Conservation (phyloP, 176 grass and related monocot genomes). For the Bonia amplexicaulis region DNA sequence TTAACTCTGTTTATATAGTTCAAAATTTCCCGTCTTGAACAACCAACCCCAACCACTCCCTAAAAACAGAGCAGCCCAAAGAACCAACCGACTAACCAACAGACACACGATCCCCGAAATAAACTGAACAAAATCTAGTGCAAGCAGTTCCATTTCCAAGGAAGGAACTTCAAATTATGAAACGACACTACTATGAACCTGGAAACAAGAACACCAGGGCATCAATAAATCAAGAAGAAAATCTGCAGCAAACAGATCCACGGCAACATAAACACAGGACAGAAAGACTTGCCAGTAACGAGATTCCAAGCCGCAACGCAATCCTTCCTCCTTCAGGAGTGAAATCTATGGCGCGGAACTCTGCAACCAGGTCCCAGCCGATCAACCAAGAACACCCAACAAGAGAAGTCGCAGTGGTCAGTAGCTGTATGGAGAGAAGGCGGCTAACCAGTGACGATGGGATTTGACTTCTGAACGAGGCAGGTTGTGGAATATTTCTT, state of each 20-base stretch:
- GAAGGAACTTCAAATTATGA: background rate
- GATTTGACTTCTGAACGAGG: conserved; percentile 21
- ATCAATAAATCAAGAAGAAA: background rate
- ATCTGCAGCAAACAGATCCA: background rate
- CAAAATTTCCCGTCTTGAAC: background rate
- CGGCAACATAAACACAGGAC: background rate
- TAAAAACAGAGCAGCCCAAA: background rate
- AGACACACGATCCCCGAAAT: background rate
- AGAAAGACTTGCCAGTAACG: background rate
- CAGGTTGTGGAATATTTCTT: background rate
- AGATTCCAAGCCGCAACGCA: background rate
- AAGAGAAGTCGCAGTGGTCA: background rate
- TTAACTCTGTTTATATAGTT: background rate
- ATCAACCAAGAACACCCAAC: conserved; percentile 13
- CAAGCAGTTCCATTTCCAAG: background rate
- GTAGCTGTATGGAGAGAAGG: background rate
- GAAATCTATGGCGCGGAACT: background rate
- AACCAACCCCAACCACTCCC: background rate
- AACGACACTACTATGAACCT: background rate
- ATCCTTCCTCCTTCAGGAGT: background rate
- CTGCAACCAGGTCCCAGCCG: background rate
- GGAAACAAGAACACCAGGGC: background rate
- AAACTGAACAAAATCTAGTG: background rate
- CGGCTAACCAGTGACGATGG: background rate
- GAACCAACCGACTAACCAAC: background rate